phyloP scores from a whole-genome alignment of 2,329 filamentous ascomycete genomes.

The Colletotrichum simmondsii region DNA sequence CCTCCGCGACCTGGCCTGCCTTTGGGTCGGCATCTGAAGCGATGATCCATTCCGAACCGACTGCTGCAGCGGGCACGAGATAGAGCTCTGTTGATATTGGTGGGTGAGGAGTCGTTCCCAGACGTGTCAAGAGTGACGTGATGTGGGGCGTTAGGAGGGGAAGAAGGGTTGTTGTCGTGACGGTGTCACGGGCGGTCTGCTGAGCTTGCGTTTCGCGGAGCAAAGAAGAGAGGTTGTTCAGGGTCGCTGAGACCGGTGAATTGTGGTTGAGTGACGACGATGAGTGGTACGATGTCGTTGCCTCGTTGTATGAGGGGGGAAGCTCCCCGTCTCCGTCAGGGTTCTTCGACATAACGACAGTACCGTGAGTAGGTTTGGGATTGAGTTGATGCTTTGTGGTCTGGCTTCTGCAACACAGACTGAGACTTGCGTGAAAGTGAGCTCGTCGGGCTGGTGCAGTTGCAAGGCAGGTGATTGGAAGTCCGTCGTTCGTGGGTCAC shows the following conservation, averaged over 20 bases:
- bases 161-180: conserved; percentile 41
- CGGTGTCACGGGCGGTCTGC: conserved; percentile 50
- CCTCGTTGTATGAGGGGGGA: conserved; percentile 25
- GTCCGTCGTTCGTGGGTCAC: neutral
- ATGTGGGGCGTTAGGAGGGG: conserved; percentile 53
- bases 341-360: conserved; percentile 31
- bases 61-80: conserved; percentile 55
- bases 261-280: conserved; percentile 43
- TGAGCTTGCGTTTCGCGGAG: conserved; percentile 49
- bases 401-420: neutral
- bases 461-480: neutral
- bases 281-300: conserved; percentile 28
- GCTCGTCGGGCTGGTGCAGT: neutral
- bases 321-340: conserved; percentile 32
- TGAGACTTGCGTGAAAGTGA: neutral
- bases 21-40: conserved; percentile 45
- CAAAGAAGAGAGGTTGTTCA: conserved; percentile 48
- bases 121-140: conserved; percentile 52
- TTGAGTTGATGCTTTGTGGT: neutral
- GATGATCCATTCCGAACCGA: conserved; percentile 49
- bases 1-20: conserved; percentile 43
- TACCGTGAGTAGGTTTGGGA: neutral
- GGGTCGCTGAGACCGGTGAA: conserved; percentile 36
- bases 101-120: conserved; percentile 45
- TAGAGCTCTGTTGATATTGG: conserved; percentile 53